Base-by-base conservation (phyloP, 768 basidiomycete genomes). In the Tylopilus sp. region DNA sequence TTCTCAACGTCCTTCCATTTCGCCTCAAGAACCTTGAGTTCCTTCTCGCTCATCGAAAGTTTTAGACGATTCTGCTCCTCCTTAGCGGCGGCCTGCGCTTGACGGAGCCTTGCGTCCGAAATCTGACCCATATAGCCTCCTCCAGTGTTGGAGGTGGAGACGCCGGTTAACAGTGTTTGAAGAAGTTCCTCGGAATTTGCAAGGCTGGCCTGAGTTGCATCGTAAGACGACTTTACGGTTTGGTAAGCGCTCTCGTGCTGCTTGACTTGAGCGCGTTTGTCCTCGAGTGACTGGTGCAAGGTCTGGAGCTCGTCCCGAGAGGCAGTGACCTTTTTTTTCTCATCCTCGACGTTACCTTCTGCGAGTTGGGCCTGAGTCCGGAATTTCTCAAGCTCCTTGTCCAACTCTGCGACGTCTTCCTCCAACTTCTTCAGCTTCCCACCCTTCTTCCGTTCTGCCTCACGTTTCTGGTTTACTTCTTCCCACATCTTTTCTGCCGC, bases 101-200 rank as follows among this genome's bases (percentile, higher is more conserved):
- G 71, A 3, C 83, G 81, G 2, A 81, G 81, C 59, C 84, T 83
- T 0, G 94, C 90, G 13, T 91, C 85, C 1, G 94, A 89, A 38
- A 99, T 80, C 67, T 98, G 95, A 18, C 94, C 97, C 83, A 98
- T 87, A 69, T 98, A 98, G 0, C 97, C 97, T 3, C 94, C 92
- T 9, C 88, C 85, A 17, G 82, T 79, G 36, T 78, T 78, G 36
- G 73, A 77, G 4, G 88, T 86, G 1, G 93, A 84, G 10, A 98
- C 81, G 40, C 97, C 97, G 0, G 95, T 98, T 42, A 95, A 77
- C 18, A 98, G 82, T 0, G 92, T 91, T 68, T 98, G 95, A 0
- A 98, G 78, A n/a, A 98, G 86, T 60, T 94, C 91, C 68, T 98
- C 95, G 15, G 86, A 79, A 18, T 82, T 87, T 13, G 78, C 66